Conservation (phyloP, 352 stramenopile species). For the Phytophthora vignae region DNA sequence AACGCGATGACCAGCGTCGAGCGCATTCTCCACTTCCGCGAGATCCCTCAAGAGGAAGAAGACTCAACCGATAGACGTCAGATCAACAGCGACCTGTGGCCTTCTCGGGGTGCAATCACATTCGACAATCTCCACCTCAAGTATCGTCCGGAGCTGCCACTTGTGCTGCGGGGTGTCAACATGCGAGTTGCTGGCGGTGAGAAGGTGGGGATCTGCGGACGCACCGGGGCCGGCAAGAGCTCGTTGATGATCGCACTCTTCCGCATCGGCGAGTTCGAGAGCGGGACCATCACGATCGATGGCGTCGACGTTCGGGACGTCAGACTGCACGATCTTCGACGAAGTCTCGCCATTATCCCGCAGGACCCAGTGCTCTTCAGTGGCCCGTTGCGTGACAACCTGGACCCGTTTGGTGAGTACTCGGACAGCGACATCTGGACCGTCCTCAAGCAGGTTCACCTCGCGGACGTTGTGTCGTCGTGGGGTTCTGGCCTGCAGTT, state of each 20-base stretch:
- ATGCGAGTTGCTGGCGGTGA: conserved; percentile 35
- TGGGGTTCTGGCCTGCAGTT: conserved; percentile 72
- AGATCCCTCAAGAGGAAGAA: conserved; percentile 30
- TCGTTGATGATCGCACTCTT: conserved; percentile 54
- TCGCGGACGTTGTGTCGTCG: conserved; percentile 23
- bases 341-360: conserved; percentile 42
- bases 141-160: conserved; percentile 48
- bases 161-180: conserved; percentile 46
- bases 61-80: conserved; percentile 6
- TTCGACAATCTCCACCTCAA: conserved; percentile 44
- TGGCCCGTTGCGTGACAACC: conserved; percentile 86
- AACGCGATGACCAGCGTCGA: conserved; percentile 51
- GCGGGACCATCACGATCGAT: conserved; percentile 86
- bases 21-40: conserved; percentile 38
- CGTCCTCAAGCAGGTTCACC: conserved; percentile 47
- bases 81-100: conserved; percentile 32
- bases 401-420: conserved; percentile 88
- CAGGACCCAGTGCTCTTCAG: conserved; percentile 72
- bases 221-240: conserved; percentile 54
- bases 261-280: conserved; percentile 41
- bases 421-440: conserved; percentile 59
- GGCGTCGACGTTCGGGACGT: conserved; percentile 65
- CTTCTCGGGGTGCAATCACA: conserved; percentile 31
- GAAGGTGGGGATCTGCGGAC: conserved; percentile 49
- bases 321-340: conserved; percentile 33